Evolutionary conservation across 1,284 basidiomycete genomes (phyloP), one percentile per base, ranked within the genome.

Genomic region (Tilletia caries): DNA sequence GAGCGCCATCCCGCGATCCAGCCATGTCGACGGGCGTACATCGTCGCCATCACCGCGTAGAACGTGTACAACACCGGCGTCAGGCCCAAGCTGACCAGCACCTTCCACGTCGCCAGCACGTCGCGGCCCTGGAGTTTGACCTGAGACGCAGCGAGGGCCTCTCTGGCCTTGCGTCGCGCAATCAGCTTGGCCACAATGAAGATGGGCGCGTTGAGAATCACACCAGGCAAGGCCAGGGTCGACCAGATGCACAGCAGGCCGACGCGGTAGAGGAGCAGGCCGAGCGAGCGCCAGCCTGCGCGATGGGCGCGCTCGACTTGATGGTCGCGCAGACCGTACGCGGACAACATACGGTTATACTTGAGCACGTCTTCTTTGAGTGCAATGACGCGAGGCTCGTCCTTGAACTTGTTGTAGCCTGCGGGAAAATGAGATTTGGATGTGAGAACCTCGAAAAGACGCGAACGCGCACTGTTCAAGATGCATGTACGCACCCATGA

Each of bases 71-170:
- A 86, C 6, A 96, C 85, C 6, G 96, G 95, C 6, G 93, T 91
- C 46, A 93, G 86, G 27, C 91, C 96, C 66, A 98, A 86, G 13
- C 93, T 95, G 67, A 98, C 95, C 62, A 99, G 88, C 37, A 99
- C 90, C 84, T 99, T 98, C 96, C 96, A 98, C 2, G 95, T 95
- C 0, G 94, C 96, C 20, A 99, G 86, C 15, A 98, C 96, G 82
- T 99, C 96, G 65, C 92, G 89, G 33, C 91, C 96, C 43, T 92
- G 92, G 70, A 99, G 89, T 85, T 99, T 99, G 83, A 98, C 96
- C 12, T 89, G 91, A 13, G 95, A 98, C 8, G 92, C 94, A 52
- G 94, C 95, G 69, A 98, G 89, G 1, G 96, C 96, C 88, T 97
- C 95, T 88, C 92, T 93, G 10, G 95, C 95, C 84, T 98, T 98